These are phyloP conservation scores for Phytophthora ramorum DNA, from an alignment of 352 stramenopile species.

Conservation along the genomic window DNA sequence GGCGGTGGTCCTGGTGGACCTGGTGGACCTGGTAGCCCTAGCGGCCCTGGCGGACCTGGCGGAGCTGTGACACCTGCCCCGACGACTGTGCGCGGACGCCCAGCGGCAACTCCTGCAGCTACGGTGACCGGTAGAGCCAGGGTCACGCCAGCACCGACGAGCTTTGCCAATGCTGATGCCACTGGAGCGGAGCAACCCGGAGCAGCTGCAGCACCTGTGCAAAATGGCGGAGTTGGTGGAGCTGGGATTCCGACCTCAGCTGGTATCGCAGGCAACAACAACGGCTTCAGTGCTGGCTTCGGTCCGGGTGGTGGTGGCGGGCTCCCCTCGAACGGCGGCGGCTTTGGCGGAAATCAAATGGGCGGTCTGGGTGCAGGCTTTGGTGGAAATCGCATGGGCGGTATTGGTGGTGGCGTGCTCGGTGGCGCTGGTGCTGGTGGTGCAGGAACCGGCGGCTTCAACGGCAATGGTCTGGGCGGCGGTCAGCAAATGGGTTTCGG, in stretches of 20 bases:
- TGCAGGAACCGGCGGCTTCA: background rate
- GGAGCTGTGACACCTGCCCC: constrained; percentile 21
- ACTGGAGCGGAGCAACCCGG: constrained; percentile 15
- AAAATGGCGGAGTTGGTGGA: background rate
- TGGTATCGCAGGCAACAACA: background rate
- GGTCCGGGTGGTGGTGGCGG: constrained; percentile 8
- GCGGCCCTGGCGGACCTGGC: background rate
- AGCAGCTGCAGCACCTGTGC: background rate
- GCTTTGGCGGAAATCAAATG: constrained; percentile 13
- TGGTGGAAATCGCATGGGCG: constrained; percentile 20
- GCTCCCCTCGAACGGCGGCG: background rate
- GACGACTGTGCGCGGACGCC: constrained; percentile 18
- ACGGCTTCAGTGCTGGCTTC: constrained; percentile 7
- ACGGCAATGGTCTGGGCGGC: background rate
- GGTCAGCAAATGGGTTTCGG: constrained; percentile 13
- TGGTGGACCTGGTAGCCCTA: background rate
- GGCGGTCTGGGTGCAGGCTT: constrained; percentile 6
- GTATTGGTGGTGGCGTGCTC: background rate
- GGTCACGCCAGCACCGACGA: constrained; percentile 30
- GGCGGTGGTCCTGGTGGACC: background rate
- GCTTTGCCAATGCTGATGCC: background rate
- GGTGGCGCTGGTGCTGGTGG: background rate
- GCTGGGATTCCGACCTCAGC: background rate
- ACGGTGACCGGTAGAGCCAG: constrained; percentile 13
- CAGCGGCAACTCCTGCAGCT: constrained; percentile 23